Evolutionary conservation across 257 asterid species (phyloP).

Genomic region (Eustoma russellianum): DNA sequence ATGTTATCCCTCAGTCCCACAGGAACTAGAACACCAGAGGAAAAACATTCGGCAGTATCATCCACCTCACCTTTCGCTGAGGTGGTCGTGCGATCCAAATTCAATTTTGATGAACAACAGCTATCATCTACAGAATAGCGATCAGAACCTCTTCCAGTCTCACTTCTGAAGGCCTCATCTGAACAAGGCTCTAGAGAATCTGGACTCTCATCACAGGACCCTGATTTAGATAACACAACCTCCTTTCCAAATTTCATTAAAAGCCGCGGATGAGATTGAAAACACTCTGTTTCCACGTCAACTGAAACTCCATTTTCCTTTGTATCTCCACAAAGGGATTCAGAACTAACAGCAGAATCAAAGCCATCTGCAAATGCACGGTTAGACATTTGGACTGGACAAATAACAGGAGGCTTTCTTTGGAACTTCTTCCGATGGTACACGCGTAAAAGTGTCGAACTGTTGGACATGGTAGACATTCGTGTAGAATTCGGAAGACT

Average conservation of each 20-base stretch:
- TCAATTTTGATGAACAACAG: slow-evolving; percentile 61
- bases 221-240: slow-evolving; percentile 23
- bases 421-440: slow-evolving; percentile 23
- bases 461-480: slow-evolving; percentile 20
- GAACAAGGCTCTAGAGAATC: slow-evolving; percentile 26
- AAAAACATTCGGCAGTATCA: slow-evolving; percentile 62
- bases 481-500: slow-evolving; percentile 12
- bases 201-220: slow-evolving; percentile 28
- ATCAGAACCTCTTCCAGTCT: slow-evolving; percentile 26
- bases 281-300: slow-evolving; percentile 25
- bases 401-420: slow-evolving; percentile 18
- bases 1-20: slow-evolving; percentile 33
- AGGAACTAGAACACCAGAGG: slow-evolving; percentile 48
- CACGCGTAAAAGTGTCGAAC: slow-evolving; percentile 18
- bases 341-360: slow-evolving; percentile 36
- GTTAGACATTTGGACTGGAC: slow-evolving; percentile 14
- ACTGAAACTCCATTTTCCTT: slow-evolving; percentile 24
- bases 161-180: slow-evolving; percentile 35
- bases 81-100: slow-evolving; percentile 36
- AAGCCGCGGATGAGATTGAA: slow-evolving; percentile 12
- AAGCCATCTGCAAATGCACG: slow-evolving; percentile 26
- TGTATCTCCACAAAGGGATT: slow-evolving; percentile 29
- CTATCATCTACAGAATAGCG: slow-evolving; percentile 29
- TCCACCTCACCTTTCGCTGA: slow-evolving; percentile 33
- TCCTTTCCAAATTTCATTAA: slow-evolving; percentile 18